Base-by-base conservation (phyloP, 129 eudicot genomes). In the Saposhnikovia divaricata region DNA sequence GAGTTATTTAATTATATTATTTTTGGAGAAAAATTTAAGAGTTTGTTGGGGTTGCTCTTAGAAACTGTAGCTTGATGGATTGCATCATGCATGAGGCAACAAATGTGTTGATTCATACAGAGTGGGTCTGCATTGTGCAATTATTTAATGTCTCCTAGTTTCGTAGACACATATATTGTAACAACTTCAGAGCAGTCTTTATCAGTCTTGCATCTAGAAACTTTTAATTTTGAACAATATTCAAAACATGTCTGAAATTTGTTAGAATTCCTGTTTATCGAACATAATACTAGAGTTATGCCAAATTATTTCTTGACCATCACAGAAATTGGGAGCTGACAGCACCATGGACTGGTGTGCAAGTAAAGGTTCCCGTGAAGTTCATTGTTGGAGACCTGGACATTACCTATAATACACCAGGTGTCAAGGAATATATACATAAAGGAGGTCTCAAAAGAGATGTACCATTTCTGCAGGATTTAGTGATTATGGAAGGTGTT, bases 321-420 rank as follows among this genome's bases (percentile, higher is more conserved):
- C 77, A 82, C 84, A 92, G 97, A 82, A 92, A 80, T 79, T 92
- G 97, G 97, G 91, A 92, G 81, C 78, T 92, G 14, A 87, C 82
- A 6, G 96, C 91, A 1, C 82, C 91, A 37, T 92, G 91, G 90
- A 92, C 97, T 0, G 93, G 93, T 9, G 87, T 77, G 69, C 93
- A 88, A 82, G 83, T 92, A 76, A 92, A 90, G 86, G 96, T 92
- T 75, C 97, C 97, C 0, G 96, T 90, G 57, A 92, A 90, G 91
- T 92, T 90, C 81, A 92, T 92, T 34, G 93, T 90, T 37, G 97
- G 97, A 23, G 97, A 90, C 87, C 83, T 90, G 70, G 97, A 92
- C 79, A 53, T 88, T 57, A 92, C 97, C 47, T 92, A 90, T 73
- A 90, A 88, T 50, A 90, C 88, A 23, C 93, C 89, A 8, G 97